Evolutionary conservation across 2,329 filamentous ascomycete species (phyloP), one percentile per base, ranked within the genome.

Genomic region (Aureobasidium melanogenum): DNA sequence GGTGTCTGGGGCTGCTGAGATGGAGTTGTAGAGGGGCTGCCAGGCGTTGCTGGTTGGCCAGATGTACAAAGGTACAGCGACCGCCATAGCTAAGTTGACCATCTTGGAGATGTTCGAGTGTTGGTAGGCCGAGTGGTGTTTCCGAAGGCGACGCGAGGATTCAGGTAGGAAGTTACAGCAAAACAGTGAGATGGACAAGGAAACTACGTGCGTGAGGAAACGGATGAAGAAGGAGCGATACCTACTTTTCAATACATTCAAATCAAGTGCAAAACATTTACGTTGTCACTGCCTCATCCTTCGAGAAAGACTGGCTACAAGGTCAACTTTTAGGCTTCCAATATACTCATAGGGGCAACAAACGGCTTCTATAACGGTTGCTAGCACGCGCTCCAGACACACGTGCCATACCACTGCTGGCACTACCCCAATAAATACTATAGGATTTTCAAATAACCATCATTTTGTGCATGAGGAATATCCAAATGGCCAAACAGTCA

Each of bases 1-100:
- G 22, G 69, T 65, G 36, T 64, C 60, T 28, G 69, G 69, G 47
- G 69, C 58, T n/a, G 62, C 32, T 22, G 54, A 58, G 32, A 70
- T 62, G 48, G 56, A 19, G 28, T 57, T 48, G 58, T 63, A 63
- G 34, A 63, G 54, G 6, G 63, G 63, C 19, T 63, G 12, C 63
- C 63, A 64, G 36, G 59, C 60, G 41, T 48, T 54, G 17, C 55
- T 51, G 34, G 58, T 58, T 15, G 63, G 63, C 38, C 48, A 64
- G 48, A 62, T 60, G 62, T 64, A 64, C 46, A 63, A 36, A 15
- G 63, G 63, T 32, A 64, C 24, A 28, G 60, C 38, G 41, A 64
- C 57, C 26, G 60, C 44, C 41, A 62, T 44, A 46, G 51, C 60
- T 22, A 62, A 43, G 32, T 62, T 62, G 60, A 57, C 60, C 60